Percentiles rank a stretch among this genome's conserved stretches.
These are phyloP conservation scores for Wickerhamiella kazuoi DNA, from an alignment of 805 yeast genomes.

Conservation along the genomic window DNA sequence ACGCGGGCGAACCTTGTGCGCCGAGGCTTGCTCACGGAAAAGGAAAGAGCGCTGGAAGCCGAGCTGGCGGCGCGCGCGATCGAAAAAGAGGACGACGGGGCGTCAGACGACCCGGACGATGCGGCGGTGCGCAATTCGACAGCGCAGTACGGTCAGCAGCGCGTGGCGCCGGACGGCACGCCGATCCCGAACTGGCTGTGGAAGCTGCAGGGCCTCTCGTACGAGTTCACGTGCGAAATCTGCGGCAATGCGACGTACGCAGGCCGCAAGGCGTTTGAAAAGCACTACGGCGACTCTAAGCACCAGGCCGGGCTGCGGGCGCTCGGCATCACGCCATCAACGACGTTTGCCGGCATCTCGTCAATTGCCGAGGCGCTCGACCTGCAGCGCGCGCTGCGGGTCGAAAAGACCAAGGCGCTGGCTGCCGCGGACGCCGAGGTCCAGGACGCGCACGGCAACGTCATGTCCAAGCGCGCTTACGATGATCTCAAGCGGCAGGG, in stretches of 20 bases:
- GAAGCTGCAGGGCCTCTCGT: constrained; percentile 71
- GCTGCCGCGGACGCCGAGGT: constrained; percentile 50
- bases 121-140: constrained; percentile 21
- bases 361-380: constrained; percentile 47
- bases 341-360: constrained; percentile 44
- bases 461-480: constrained; percentile 68
- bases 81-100: constrained; percentile 16
- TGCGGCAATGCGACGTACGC: constrained; percentile 60
- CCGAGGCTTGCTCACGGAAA: constrained; percentile 44
- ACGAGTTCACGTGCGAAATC: constrained; percentile 60
- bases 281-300: constrained; percentile 54
- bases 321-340: constrained; percentile 47
- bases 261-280: constrained; percentile 55
- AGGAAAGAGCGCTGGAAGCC: constrained; percentile 44
- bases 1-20: constrained; percentile 52
- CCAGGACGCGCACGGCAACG: constrained; percentile 87
- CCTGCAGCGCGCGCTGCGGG: constrained; percentile 28
- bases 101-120: constrained; percentile 16
- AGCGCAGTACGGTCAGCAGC: constrained; percentile 39
- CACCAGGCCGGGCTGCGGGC: constrained; percentile 60
- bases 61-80: constrained; percentile 24
- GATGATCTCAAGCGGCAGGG: constrained; percentile 81
- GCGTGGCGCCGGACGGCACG: constrained; percentile 72
- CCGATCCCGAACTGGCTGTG: constrained; percentile 91
- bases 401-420: constrained; percentile 21